Evolutionary conservation across 2,329 filamentous ascomycete species (phyloP), one percentile per base, ranked within the genome.

Genomic region (Alternaria gaisen): DNA sequence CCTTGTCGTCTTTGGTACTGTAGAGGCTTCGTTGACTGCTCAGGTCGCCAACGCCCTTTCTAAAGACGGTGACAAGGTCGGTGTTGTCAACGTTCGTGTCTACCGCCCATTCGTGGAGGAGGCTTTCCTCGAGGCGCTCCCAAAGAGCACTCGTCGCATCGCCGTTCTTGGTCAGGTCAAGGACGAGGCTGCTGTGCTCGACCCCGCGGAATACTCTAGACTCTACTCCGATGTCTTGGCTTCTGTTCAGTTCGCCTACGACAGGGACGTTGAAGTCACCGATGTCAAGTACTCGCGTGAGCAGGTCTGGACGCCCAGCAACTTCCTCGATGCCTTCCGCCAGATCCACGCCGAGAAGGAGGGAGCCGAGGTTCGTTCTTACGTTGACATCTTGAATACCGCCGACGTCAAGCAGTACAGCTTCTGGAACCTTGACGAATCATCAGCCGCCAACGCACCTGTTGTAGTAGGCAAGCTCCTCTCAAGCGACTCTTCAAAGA

Each of bases 41-140:
- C 93, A 97, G 80, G 88, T 97, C 54, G 89, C 93, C 11, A 83
- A 85, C 43, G 88, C 89, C 41, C 84, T 98, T 47, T 87, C 91
- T 30, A 85, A 87, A 65, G 86, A 90, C 65, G 93, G 90, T 66
- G 86, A 87, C 75, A 92, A 90, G 81, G 87, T 97, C 63, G 95
- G 95, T 71, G 91, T 94, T 40, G 85, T 99, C 79, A 94, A 92
- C 72, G 94, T 98, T 47, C 91, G 95, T 66, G 86, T 99, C 56
- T 99, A 98, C 84, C 89, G 94, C 43, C 95, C 95, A 16, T 98
- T 99, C 74, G 88, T 95, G 32, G 95, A 99, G 81, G 93, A 97
- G 77, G 91, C 92, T 53, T 98, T 99, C 85, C 83, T 98, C 65
- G 88, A 90, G 68, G 87, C 87, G 11, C 86, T 99, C 28, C 93